Evolutionary conservation across 768 basidiomycete genomes (phyloP), one percentile per base, ranked within the genome.

Genomic region (Dentipellis fragilis): DNA sequence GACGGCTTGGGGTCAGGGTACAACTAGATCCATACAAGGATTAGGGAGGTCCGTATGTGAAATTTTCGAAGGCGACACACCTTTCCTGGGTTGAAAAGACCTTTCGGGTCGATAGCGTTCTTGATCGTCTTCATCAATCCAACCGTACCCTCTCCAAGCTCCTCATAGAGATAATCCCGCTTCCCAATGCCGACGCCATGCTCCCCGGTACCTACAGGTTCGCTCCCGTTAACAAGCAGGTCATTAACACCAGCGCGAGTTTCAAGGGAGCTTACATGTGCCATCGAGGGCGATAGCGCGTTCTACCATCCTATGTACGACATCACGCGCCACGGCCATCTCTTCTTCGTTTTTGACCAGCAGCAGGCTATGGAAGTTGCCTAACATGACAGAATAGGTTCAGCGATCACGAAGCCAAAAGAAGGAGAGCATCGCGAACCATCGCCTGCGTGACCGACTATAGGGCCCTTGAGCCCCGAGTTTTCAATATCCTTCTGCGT

Each of bases 151-250:
- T 73, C 73, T 0, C 93, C 93, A 0, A 96, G 75, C 64, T 96
- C 93, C 40, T 84, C 78, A 12, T 79, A 75, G n/a, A 96, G 75
- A 64, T 85, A 94, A 57, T 85, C 76, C 57, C 79, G 80, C 72
- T 93, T 93, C 5, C 91, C 91, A 10, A 93, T 73, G 0, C 91
- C 92, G 7, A 93, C 88, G 1, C 91, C 92, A 63, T 93, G 91
- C 63, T 93, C 91, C 3, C 88, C 88, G 0, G 84, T 86, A 61
- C 83, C 84, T 85, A 47, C 10, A 10, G 22, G 7, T 19, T 51
- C 11, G 42, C 4, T 49, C 46, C 37, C 35, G 29, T 29, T n/a
- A 51, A 19, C 16, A 60, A 21, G 29, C 29, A 51, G 19, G 22
- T 21, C 17, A 55, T 47, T 29, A 23, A 8, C 38, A 9, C 21